phyloP scores from a whole-genome alignment of 2,329 filamentous ascomycete species.

The Colletotrichum sp. region DNA sequence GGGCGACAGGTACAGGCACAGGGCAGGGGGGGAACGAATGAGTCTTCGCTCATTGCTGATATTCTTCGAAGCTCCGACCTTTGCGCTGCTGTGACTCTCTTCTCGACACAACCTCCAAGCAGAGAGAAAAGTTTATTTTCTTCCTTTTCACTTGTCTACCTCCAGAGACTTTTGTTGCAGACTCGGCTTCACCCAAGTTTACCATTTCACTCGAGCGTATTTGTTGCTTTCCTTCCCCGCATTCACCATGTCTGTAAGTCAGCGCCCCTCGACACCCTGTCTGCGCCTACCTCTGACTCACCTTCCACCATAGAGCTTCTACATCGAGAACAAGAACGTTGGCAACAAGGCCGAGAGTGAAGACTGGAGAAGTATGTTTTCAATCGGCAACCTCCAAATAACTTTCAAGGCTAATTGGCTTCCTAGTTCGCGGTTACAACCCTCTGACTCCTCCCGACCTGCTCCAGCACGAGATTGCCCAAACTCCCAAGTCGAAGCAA shows the following conservation, averaged over 20 bases:
- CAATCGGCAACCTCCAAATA: not conserved
- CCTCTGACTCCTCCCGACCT: slow-evolving; percentile 92
- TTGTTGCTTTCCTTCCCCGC: not conserved
- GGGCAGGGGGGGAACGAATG: slow-evolving; percentile 11
- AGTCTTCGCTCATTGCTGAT: slow-evolving; percentile 16
- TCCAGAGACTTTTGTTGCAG: not conserved
- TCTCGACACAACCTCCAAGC: not conserved
- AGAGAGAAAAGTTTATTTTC: slow-evolving; percentile 2
- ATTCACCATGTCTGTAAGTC: slow-evolving; percentile 38
- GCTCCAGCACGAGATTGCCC: slow-evolving; percentile 88
- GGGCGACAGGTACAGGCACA: not conserved
- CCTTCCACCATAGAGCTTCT: slow-evolving; percentile 59
- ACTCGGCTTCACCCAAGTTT: not conserved
- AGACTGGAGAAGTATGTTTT: slow-evolving; percentile 78
- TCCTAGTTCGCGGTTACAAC: slow-evolving; percentile 83
- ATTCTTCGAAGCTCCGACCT: slow-evolving; percentile 1
- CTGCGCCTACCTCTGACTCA: slow-evolving; percentile 27
- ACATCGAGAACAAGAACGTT: slow-evolving; percentile 79
- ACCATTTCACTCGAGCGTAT: not conserved
- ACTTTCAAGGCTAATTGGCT: slow-evolving; percentile 26
- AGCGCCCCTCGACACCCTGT: not conserved
- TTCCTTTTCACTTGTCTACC: not conserved
- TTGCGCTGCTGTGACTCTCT: not conserved
- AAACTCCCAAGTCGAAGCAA: slow-evolving; percentile 59
- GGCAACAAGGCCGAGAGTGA: slow-evolving; percentile 77